These are phyloP conservation scores for Amanita phalloides DNA, from an alignment of 768 basidiomycete genomes.

Conservation along the genomic window DNA sequence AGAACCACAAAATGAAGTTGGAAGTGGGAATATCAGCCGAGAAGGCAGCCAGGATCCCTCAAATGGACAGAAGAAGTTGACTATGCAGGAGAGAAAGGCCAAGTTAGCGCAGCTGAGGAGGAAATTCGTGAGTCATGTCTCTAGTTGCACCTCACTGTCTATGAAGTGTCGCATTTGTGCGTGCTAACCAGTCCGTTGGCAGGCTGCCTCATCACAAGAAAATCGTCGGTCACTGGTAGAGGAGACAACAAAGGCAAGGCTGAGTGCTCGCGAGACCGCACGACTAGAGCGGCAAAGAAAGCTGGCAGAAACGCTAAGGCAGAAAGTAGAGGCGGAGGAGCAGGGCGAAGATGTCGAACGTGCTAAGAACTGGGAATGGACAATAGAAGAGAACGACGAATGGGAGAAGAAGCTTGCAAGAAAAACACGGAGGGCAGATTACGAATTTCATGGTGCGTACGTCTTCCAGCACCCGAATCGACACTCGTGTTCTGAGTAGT, in stretches of 20 bases:
- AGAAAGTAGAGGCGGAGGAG: conserved; percentile 84
- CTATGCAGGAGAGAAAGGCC: conserved; percentile 64
- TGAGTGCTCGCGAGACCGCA: conserved; percentile 69
- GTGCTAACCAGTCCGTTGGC: not conserved
- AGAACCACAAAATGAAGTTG: not conserved
- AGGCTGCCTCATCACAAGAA: conserved; percentile 71
- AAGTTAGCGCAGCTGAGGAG: conserved; percentile 69
- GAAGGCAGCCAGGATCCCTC: not conserved
- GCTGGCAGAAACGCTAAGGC: conserved; percentile 76
- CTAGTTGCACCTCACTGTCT: not conserved
- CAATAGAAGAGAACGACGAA: conserved; percentile 88
- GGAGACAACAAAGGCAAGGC: conserved; percentile 70
- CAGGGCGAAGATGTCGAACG: conserved; percentile 87
- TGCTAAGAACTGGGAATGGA: conserved; percentile 91
- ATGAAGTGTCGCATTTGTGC: conserved; percentile 3
- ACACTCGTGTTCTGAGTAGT: not conserved
- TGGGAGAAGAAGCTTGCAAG: conserved; percentile 89
- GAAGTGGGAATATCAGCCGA: not conserved
- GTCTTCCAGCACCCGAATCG: not conserved
- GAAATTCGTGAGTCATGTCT: conserved; percentile 56
- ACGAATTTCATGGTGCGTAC: conserved; percentile 80
- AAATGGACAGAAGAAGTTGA: conserved; percentile 18
- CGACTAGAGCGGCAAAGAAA: conserved; percentile 85
- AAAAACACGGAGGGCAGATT: conserved; percentile 80
- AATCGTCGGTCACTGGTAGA: conserved; percentile 83